These are phyloP conservation scores for Amauroascus niger DNA, from an alignment of 2,329 filamentous ascomycete genomes.

Conservation along the genomic window DNA sequence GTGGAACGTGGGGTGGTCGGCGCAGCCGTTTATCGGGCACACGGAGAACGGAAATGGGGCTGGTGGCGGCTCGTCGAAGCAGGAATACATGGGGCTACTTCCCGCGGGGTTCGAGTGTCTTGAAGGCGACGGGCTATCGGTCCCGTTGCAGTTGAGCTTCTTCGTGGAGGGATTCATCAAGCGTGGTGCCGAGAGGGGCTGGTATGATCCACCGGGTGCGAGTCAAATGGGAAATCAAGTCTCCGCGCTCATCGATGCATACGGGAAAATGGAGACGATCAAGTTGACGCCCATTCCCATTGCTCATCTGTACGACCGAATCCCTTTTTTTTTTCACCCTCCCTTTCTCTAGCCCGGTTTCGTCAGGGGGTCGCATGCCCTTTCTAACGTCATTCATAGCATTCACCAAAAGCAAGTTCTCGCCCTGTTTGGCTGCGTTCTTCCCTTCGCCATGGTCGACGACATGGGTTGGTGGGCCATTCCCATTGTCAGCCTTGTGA, in stretches of 20 bases:
- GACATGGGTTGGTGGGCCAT: slow-evolving; percentile 56
- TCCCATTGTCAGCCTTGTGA: slow-evolving; percentile 49
- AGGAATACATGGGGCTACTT: slow-evolving; percentile 45
- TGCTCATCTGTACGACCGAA: slow-evolving; percentile 49
- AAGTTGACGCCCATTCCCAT: slow-evolving; percentile 55
- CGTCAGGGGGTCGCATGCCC: neutral
- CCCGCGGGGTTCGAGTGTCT: slow-evolving; percentile 43
- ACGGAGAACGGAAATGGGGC: slow-evolving; percentile 17
- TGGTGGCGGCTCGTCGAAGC: slow-evolving; percentile 28
- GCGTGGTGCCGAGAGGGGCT: slow-evolving; percentile 45
- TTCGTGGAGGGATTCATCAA: slow-evolving; percentile 53
- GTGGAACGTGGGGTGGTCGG: slow-evolving; percentile 38
- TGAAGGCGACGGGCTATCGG: slow-evolving; percentile 50
- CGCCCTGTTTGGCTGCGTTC: slow-evolving; percentile 49
- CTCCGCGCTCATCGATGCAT: slow-evolving; percentile 48
- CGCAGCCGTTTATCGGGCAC: slow-evolving; percentile 2
- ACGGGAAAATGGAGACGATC: slow-evolving; percentile 57
- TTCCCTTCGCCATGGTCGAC: slow-evolving; percentile 55
- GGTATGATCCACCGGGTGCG: slow-evolving; percentile 52
- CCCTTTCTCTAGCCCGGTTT: neutral
- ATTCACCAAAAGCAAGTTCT: slow-evolving; percentile 58
- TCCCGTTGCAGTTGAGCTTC: slow-evolving; percentile 52
- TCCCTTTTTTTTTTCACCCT: neutral
- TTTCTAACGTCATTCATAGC: slow-evolving; percentile 22
- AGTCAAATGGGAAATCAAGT: slow-evolving; percentile 50